phyloP scores from a whole-genome alignment of 768 basidiomycete species.

The Antrodiella citrinella region DNA sequence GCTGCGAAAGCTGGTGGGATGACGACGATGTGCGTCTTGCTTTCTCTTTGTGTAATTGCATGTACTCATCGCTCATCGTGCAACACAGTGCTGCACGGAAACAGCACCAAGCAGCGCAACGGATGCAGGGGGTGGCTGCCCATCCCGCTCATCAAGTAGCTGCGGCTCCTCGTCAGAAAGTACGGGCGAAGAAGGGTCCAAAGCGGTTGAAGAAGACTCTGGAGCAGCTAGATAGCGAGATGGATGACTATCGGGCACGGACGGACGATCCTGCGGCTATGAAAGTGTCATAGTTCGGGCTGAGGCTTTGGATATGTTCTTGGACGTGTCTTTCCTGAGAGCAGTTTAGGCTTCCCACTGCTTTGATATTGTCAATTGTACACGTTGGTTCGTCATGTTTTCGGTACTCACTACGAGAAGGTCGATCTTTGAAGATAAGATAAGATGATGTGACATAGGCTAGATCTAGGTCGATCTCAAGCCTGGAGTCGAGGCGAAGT shows the following conservation, averaged over 20 bases:
- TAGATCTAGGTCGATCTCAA: neutral
- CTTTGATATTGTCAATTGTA: neutral
- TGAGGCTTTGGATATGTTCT: neutral
- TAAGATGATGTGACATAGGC: neutral
- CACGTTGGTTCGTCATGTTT: too few species aligned
- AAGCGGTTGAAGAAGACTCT: constrained; percentile 56
- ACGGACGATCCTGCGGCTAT: constrained; percentile 13
- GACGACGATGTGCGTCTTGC: neutral
- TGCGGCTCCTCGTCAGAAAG: constrained; percentile 6
- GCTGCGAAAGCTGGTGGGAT: neutral
- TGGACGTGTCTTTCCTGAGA: neutral
- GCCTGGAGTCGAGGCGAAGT: too few species aligned
- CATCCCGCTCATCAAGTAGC: neutral
- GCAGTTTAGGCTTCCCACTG: too few species aligned
- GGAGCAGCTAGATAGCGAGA: constrained; percentile 53
- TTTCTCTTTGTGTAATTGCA: neutral
- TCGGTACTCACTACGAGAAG: neutral
- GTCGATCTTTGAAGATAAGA: constrained; percentile 5
- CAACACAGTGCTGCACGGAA: neutral
- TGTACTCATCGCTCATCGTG: neutral
- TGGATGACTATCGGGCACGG: constrained; percentile 68
- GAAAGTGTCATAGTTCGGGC: neutral
- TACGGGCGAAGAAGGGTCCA: constrained; percentile 63
- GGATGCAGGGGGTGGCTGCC: constrained; percentile 1
- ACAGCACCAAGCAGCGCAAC: constrained; percentile 2